Evolutionary conservation across 768 basidiomycete species (phyloP).

Genomic region (Lentinula aciculospora): DNA sequence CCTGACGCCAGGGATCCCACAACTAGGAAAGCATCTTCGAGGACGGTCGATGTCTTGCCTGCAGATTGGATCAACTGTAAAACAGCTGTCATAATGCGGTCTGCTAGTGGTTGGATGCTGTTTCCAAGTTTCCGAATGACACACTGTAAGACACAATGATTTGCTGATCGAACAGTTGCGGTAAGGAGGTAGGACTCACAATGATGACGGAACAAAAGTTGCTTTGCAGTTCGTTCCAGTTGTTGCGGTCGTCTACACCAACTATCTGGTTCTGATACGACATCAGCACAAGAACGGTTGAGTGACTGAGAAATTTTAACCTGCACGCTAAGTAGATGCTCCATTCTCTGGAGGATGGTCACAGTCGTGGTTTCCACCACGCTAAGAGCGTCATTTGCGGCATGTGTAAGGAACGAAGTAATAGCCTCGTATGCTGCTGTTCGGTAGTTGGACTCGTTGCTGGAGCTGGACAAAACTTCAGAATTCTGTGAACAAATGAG

Average conservation of each 20-base stretch:
- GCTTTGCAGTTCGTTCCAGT: constrained; percentile 97
- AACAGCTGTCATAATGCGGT: constrained; percentile 92
- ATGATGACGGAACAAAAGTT: constrained; percentile 90
- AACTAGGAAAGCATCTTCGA: constrained; percentile 95
- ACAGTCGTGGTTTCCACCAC: constrained; percentile 81
- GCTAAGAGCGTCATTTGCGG: constrained; percentile 70
- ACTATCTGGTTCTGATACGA: constrained; percentile 80
- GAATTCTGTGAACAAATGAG: background rate
- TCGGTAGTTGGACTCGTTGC: constrained; percentile 89
- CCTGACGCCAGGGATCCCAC: constrained; percentile 83
- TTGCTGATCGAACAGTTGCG: background rate
- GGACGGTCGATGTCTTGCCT: constrained; percentile 88
- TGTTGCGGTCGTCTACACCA: constrained; percentile 93
- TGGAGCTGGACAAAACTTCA: constrained; percentile 37
- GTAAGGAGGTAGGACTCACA: constrained; percentile 36
- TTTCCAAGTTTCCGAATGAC: constrained; percentile 80
- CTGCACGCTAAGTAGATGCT: constrained; percentile 80
- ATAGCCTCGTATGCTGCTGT: constrained; percentile 97
- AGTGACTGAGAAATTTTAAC: constrained; percentile 33
- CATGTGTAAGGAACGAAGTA: constrained; percentile 77
- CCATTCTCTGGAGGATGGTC: constrained; percentile 85
- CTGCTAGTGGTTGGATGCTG: constrained; percentile 83
- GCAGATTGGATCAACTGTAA: constrained; percentile 82
- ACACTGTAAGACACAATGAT: constrained; percentile 37
- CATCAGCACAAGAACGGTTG: background rate